A percentile compares a stretch with the other conserved stretches of the same genome.
phyloP scores from a whole-genome alignment of 192 early-diverging fungal species.

The Obelidium mucronatum region DNA sequence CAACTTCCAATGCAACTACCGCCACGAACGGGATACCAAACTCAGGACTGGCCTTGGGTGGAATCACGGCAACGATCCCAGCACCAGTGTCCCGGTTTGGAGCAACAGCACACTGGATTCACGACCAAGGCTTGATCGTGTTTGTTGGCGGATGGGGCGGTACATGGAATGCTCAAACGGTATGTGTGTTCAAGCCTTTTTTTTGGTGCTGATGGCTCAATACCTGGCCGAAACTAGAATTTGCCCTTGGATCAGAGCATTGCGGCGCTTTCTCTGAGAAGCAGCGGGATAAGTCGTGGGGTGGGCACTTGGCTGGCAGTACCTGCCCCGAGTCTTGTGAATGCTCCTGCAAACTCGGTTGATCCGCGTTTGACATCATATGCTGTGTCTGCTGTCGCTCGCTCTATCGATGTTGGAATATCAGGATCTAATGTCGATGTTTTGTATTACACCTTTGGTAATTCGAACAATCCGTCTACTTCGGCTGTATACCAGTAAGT shows the following conservation, averaged over 20 bases:
- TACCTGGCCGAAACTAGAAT: neutral
- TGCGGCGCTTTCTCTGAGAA: constrained; percentile 8
- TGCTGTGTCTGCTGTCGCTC: constrained; percentile 10
- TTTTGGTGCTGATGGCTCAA: neutral
- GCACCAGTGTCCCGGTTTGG: constrained; percentile 19
- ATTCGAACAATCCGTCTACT: neutral
- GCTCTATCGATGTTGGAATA: constrained; percentile 3
- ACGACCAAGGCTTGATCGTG: constrained; percentile 18
- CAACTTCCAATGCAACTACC: neutral
- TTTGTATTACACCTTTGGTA: constrained; percentile 19
- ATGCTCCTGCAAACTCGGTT: neutral
- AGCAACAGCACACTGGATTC: constrained; percentile 13
- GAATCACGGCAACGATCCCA: neutral
- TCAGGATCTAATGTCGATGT: constrained; percentile 11
- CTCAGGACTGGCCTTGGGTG: neutral
- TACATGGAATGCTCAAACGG: constrained; percentile 3
- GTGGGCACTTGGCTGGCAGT: neutral
- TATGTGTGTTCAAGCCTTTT: neutral
- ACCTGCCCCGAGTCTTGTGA: neutral
- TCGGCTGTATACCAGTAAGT: constrained; percentile 17
- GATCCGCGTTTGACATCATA: constrained; percentile 15
- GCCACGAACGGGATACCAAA: neutral
- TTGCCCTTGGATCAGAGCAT: neutral
- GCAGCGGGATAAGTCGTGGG: neutral
- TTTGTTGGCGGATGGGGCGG: constrained; percentile 24